Conservation (phyloP, 2,329 filamentous ascomycete species). For the Phialophora chinensis region DNA sequence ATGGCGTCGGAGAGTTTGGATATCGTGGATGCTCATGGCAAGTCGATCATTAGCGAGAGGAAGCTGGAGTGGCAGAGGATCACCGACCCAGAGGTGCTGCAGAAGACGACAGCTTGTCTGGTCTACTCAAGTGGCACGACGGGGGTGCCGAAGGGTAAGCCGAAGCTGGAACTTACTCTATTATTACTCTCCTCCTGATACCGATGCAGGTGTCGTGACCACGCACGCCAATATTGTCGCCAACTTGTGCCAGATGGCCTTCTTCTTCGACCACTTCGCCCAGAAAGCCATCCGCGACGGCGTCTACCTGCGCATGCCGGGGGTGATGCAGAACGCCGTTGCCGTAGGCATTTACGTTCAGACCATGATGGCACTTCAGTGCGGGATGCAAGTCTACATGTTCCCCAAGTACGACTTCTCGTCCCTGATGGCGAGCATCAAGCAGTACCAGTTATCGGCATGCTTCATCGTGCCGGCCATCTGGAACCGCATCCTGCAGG, state of each 20-base stretch:
- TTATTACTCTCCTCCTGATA: background rate
- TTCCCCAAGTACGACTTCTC: slow-evolving; percentile 32
- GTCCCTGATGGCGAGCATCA: slow-evolving; percentile 21
- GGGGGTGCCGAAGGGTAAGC: slow-evolving; percentile 69
- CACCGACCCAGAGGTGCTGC: slow-evolving; percentile 56
- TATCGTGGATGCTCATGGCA: slow-evolving; percentile 36
- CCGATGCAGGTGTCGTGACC: slow-evolving; percentile 24
- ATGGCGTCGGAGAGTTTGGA: slow-evolving; percentile 48
- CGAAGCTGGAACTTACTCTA: background rate
- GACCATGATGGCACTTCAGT: slow-evolving; percentile 30
- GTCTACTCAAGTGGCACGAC: slow-evolving; percentile 81
- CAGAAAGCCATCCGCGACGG: slow-evolving; percentile 25
- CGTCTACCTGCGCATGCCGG: slow-evolving; percentile 30
- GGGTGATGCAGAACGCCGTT: slow-evolving; percentile 33
- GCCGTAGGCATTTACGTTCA: slow-evolving; percentile 31
- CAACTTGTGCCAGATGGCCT: slow-evolving; percentile 33
- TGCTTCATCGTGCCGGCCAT: slow-evolving; percentile 33
- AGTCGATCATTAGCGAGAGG: slow-evolving; percentile 45
- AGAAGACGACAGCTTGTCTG: slow-evolving; percentile 63
- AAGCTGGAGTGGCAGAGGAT: slow-evolving; percentile 61
- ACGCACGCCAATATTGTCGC: slow-evolving; percentile 31
- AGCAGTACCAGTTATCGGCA: slow-evolving; percentile 26
- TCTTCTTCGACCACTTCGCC: slow-evolving; percentile 30
- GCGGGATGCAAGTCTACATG: slow-evolving; percentile 34
- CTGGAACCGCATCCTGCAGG: slow-evolving; percentile 32